These are phyloP conservation scores for Phialophora tarda DNA, from an alignment of 2,329 filamentous ascomycete genomes.

Conservation along the genomic window DNA sequence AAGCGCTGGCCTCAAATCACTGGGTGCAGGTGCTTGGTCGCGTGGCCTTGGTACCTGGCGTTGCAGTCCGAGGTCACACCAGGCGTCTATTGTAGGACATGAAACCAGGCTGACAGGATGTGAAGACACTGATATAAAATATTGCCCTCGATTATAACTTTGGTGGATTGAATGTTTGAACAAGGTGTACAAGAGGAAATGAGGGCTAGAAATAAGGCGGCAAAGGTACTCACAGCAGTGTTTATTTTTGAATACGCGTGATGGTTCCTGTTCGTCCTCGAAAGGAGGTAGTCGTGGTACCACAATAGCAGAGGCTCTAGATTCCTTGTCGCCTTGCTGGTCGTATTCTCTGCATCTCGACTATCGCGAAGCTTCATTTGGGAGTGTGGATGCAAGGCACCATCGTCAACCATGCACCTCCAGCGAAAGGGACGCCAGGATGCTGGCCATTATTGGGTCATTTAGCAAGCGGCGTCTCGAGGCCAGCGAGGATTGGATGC, in stretches of 20 bases:
- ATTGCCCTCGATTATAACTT: slow-evolving; percentile 4
- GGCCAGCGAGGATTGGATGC: slow-evolving; percentile 18
- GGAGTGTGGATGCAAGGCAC: slow-evolving; percentile 14
- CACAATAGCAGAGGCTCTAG: slow-evolving; percentile 22
- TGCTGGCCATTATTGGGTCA: slow-evolving; percentile 17
- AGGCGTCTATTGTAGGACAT: slow-evolving; percentile 9
- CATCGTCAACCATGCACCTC: neutral
- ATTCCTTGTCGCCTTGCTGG: slow-evolving; percentile 16
- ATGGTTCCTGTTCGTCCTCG: neutral
- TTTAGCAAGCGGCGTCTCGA: slow-evolving; percentile 20
- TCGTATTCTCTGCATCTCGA: slow-evolving; percentile 10
- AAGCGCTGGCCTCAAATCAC: slow-evolving; percentile 5
- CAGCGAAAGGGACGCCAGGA: neutral
- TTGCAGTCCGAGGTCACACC: neutral
- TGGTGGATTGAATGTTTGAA: slow-evolving; percentile 2
- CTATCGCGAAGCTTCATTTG: slow-evolving; percentile 10
- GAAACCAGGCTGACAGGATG: slow-evolving; percentile 13
- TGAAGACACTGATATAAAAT: neutral
- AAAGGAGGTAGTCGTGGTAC: slow-evolving; percentile 11
- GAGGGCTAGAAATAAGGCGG: slow-evolving; percentile 18
- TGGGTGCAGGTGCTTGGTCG: slow-evolving; percentile 8
- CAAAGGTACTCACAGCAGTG: slow-evolving; percentile 7
- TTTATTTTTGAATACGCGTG: slow-evolving; percentile 20
- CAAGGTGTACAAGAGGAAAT: slow-evolving; percentile 4
- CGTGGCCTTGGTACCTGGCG: neutral